phyloP scores from a whole-genome alignment of 129 eudicot genomes.

The Artemisia annua region DNA sequence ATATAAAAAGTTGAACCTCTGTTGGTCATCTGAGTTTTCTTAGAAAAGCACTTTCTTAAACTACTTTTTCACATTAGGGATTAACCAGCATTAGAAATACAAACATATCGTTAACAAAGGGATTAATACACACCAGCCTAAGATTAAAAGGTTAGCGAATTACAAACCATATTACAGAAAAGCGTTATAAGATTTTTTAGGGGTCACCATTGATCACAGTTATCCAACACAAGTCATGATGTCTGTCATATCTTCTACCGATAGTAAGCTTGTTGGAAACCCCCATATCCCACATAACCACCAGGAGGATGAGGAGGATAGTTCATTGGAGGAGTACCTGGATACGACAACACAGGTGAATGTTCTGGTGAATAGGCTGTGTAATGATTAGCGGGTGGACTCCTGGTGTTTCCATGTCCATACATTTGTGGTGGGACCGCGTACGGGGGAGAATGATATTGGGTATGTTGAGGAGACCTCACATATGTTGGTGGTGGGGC shows the following conservation, averaged over 20 bases:
- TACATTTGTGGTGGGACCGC: constrained; percentile 56
- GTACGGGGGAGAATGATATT: constrained; percentile 56
- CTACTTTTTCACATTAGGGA: too few relatives aligned
- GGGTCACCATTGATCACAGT: too few relatives aligned
- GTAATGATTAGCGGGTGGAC: constrained; percentile 55
- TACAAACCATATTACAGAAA: too few relatives aligned
- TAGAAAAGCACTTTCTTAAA: too few relatives aligned
- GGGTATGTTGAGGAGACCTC: constrained; percentile 78
- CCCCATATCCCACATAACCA: constrained; percentile 66
- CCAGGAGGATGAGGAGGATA: constrained; percentile 53
- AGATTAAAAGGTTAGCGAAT: too few relatives aligned
- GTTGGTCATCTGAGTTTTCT: too few relatives aligned
- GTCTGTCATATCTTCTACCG: constrained; percentile 51
- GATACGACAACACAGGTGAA: constrained; percentile 63
- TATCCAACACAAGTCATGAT: too few relatives aligned
- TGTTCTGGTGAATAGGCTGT: constrained; percentile 69
- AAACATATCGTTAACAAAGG: too few relatives aligned
- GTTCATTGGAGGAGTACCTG: constrained; percentile 75
- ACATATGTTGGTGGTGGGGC: constrained; percentile 62
- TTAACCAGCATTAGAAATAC: too few relatives aligned
- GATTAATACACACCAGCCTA: too few relatives aligned
- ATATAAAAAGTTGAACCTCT: too few relatives aligned
- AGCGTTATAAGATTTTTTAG: too few relatives aligned
- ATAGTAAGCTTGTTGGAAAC: constrained; percentile 69
- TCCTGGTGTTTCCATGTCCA: constrained; percentile 60